Conservation (phyloP, 2,329 filamentous ascomycete genomes). For the Pyrenophora seminiperda region DNA sequence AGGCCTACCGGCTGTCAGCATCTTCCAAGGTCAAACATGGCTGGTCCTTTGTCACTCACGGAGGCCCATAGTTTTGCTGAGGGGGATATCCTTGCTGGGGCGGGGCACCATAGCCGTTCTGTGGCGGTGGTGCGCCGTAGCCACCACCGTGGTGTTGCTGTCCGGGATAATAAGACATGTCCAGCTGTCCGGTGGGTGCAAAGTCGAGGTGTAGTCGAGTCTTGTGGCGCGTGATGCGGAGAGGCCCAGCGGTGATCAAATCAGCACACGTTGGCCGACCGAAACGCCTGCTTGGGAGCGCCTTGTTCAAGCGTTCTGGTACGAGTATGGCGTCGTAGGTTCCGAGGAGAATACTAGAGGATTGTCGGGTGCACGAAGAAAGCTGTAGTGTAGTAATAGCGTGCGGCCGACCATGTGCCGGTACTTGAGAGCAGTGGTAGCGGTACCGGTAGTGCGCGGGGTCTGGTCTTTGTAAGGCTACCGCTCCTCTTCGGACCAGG, state of each 20-base stretch:
- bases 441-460: constrained; percentile 18
- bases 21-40: constrained; percentile 2
- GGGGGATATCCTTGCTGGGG: constrained; percentile 39
- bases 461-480: constrained; percentile 18
- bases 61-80: constrained; percentile 37
- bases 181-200: constrained; percentile 11
- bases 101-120: constrained; percentile 39
- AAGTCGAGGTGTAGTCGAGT: constrained; percentile 8
- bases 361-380: constrained; percentile 8
- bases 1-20: constrained; percentile 27
- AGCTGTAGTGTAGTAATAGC: constrained; percentile 7
- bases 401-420: constrained; percentile 22
- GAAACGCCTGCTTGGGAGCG: constrained; percentile 7
- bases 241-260: constrained; percentile 20
- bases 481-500: background rate
- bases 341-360: constrained; percentile 4
- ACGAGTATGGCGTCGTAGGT: constrained; percentile 1
- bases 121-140: constrained; percentile 50
- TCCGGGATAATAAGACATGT: constrained; percentile 51
- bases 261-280: constrained; percentile 5
- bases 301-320: constrained; percentile 4
- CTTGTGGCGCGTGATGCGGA: constrained; percentile 9
- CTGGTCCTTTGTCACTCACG: constrained; percentile 28
- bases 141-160: constrained; percentile 50
- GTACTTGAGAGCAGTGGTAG: constrained; percentile 10